These are phyloP conservation scores for Alternaria triticina DNA, from an alignment of 2,329 filamentous ascomycete species.

Conservation along the genomic window DNA sequence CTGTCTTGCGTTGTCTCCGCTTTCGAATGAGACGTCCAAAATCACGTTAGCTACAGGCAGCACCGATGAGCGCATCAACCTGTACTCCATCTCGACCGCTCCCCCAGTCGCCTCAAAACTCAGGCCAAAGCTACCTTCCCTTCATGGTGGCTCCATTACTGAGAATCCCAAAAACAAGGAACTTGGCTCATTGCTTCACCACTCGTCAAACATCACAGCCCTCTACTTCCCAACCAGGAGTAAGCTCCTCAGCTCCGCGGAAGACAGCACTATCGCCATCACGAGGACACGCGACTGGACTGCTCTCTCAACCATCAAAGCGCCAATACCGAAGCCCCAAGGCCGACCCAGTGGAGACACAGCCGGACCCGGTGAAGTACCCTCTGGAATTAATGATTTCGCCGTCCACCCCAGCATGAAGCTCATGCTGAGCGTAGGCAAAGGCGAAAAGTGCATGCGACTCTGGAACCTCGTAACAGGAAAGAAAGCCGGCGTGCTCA, in stretches of 20 bases:
- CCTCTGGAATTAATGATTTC: slow-evolving; percentile 92
- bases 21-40: slow-evolving; percentile 76
- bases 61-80: slow-evolving; percentile 92
- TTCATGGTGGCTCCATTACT: slow-evolving; percentile 75
- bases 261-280: slow-evolving; percentile 91
- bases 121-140: slow-evolving; percentile 66
- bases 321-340: slow-evolving; percentile 78
- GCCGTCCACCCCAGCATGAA: slow-evolving; percentile 96
- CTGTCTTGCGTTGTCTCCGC: slow-evolving; percentile 79
- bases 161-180: slow-evolving; percentile 89
- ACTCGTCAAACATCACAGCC: slow-evolving; percentile 79
- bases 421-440: slow-evolving; percentile 90
- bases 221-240: slow-evolving; percentile 83
- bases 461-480: slow-evolving; percentile 97
- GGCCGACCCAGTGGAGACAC: slow-evolving; percentile 91
- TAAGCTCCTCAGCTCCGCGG: slow-evolving; percentile 85
- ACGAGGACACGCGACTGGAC: slow-evolving; percentile 89
- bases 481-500: slow-evolving; percentile 91
- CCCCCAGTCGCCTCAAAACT: slow-evolving; percentile 62
- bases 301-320: slow-evolving; percentile 85
- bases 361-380: slow-evolving; percentile 77
- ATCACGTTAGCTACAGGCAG: slow-evolving; percentile 88
- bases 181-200: slow-evolving; percentile 84
- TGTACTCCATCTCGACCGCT: slow-evolving; percentile 79
- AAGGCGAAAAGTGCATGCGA: slow-evolving; percentile 88